Base-by-base conservation (phyloP, 2,329 filamentous ascomycete species). In the Trichoderma sp. region DNA sequence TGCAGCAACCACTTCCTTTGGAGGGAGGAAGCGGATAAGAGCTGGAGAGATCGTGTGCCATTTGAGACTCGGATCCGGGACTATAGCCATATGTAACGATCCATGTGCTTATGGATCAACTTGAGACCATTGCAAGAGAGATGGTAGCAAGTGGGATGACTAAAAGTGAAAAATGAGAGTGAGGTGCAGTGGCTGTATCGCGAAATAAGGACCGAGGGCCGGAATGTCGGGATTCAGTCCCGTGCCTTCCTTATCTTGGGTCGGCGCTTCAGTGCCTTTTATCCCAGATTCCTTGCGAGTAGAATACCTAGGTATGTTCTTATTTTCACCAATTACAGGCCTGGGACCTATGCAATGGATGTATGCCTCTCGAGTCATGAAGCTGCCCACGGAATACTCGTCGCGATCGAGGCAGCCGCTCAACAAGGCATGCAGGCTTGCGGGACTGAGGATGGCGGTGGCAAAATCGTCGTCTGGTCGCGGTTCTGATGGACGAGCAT, bases 391-490 rank as follows among this genome's bases (percentile, higher is more conserved):
- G 21, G n/a, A 60, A n/a, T 29, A 59, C 10, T 11, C 72, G 52
- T 70, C 68, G 55, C 29, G 77, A 67, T 52, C 59, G 53, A 21
- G 72, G 7, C 72, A 71, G n/a, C 8, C 19, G 27, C 24, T 19
- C 33, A 35, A 19, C 27, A 24, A 19, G 27, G 10, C 16, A 27
- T 35, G 13, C 24, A 35, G 59, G 19, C n/a, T 35, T 29, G 59
- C 29, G 37, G 40, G 57, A 19, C 57, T 56, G 47, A 71, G 58
- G 49, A n/a, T 24, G 68, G 52, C 24, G 40, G 40, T 52, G 68
- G 24, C 71, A 71, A 40, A 64, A 74, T 1, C 75, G 76, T 21
- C 68, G 13, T 37, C 79, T 21, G 72, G 72, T 2, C 73, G 75
- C n/a, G 8, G 73, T 79, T 7, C 76, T 76, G 0, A 24, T 49